These are phyloP conservation scores for Apiotrichum gamsii DNA, from an alignment of 1,284 basidiomycete species.

Conservation along the genomic window DNA sequence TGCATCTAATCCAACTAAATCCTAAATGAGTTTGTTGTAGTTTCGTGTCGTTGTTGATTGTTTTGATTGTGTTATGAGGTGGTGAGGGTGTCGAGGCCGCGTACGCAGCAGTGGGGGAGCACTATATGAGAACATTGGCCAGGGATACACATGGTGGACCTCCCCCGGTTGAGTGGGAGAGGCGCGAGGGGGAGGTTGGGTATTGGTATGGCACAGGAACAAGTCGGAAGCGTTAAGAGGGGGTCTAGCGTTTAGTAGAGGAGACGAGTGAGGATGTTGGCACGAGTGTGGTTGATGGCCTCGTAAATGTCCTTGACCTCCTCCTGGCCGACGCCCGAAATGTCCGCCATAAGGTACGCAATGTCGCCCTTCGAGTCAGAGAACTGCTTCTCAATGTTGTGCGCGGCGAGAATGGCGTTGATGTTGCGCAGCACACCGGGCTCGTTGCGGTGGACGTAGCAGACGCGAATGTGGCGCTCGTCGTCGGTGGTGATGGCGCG, in stretches of 20 bases:
- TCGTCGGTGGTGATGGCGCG: constrained; percentile 79
- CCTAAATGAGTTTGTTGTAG: no score
- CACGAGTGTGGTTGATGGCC: constrained; percentile 69
- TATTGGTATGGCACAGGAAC: background rate
- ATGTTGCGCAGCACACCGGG: constrained; percentile 93
- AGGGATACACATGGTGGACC: constrained; percentile 2
- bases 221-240: background rate
- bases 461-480: constrained; percentile 77
- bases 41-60: no score
- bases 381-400: constrained; percentile 99
- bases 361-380: constrained; percentile 93
- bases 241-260: constrained; percentile 47
- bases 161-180: constrained; percentile 20
- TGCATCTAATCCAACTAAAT: no score
- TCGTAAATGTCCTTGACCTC: constrained; percentile 80
- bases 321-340: constrained; percentile 75
- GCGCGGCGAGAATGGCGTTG: constrained; percentile 83
- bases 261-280: constrained; percentile 83
- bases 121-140: constrained; percentile 9
- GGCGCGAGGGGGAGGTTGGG: no score
- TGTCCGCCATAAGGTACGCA: constrained; percentile 82
- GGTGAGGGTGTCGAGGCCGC: no score
- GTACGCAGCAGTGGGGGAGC: constrained; percentile 9
- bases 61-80: no score
- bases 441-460: constrained; percentile 95